Base-by-base conservation (phyloP, 1,284 basidiomycete genomes). In the Ceraceosorus guamensis region DNA sequence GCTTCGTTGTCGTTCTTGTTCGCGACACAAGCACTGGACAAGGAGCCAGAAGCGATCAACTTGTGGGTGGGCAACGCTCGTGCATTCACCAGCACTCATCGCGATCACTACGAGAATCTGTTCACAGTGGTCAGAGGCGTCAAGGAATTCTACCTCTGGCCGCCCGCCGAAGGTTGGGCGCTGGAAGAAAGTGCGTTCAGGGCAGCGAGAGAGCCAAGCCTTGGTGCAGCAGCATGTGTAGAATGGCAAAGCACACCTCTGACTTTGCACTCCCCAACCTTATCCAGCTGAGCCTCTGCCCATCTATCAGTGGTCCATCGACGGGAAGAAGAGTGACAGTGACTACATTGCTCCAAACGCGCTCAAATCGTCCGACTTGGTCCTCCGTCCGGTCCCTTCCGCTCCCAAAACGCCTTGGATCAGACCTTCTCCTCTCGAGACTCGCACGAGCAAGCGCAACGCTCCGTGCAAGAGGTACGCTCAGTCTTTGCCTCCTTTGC, bases 81-180 rank as follows among this genome's bases (percentile, higher is more conserved):
- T 7, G 65, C 62, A 24, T 50, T 52, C 16, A 68, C 61, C 39
- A 52, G 48, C 13, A 59, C 56, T 56, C 62, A 63, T 50, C 45
- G 57, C 10, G 70, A 73, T 50, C 64, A 68, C 50, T 73, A 71
- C 58, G 70, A 73, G 58, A 73, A 73, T 45, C 63, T 73, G 30
- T 73, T 73, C 56, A 60, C 59, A 1, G 67, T 68, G 16, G 50
- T 73, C 0, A 61, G 65, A 32, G 69, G 69, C 16, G 58, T 46
- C 33, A 71, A 73, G 56, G 61, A 59, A n/a, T 72, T 72, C 49
- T 71, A 67, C n/a, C 53, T 72, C 2, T 66, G 51, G 37, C 66
- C 70, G 8, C 70, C 70, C 0, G 49, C 48, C 5, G 70, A 70
- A 52, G 60, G 41, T 11, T 56, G 56, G 53, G 71, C 67, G 45